Conservation (phyloP, 805 yeast species). For the Candida xiaguanensis region DNA sequence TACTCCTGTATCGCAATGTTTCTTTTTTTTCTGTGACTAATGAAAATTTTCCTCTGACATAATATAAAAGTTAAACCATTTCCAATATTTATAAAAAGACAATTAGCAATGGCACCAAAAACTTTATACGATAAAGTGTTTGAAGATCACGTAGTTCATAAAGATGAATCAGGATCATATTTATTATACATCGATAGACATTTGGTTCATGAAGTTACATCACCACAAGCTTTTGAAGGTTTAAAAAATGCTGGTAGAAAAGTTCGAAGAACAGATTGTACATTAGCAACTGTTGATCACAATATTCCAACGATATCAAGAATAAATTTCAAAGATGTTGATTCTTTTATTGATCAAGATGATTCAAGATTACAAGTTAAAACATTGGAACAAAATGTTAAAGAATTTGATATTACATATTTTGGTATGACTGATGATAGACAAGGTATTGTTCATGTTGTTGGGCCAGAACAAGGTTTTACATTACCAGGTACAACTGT, state of each 20-base stretch:
- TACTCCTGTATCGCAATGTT: slow-evolving; percentile 1
- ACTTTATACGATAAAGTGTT: slow-evolving; percentile 96
- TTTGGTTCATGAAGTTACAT: slow-evolving; percentile 96
- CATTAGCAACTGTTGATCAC: slow-evolving; percentile 94
- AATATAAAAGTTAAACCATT: neutral
- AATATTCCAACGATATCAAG: slow-evolving; percentile 96
- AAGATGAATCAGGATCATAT: slow-evolving; percentile 82
- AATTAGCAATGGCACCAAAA: slow-evolving; percentile 37
- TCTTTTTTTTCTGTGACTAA: slow-evolving; percentile 3
- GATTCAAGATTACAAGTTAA: slow-evolving; percentile 91
- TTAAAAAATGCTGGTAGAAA: slow-evolving; percentile 79
- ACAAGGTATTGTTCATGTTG: slow-evolving; percentile 98
- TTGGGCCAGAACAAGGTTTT: slow-evolving; percentile 99
- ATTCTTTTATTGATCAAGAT: slow-evolving; percentile 79
- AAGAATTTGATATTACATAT: slow-evolving; percentile 82
- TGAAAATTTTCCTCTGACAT: neutral
- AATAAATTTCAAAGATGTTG: slow-evolving; percentile 64
- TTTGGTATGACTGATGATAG: slow-evolving; percentile 93
- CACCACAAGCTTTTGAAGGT: slow-evolving; percentile 99
- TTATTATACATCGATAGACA: slow-evolving; percentile 94
- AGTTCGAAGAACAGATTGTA: slow-evolving; percentile 90
- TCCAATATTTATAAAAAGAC: neutral
- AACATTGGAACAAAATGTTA: slow-evolving; percentile 90
- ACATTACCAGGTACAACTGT: slow-evolving; percentile 98
- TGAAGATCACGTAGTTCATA: slow-evolving; percentile 88